Percentiles rank a stretch among this genome's conserved stretches.
phyloP scores from a whole-genome alignment of 2,329 filamentous ascomycete genomes.

The Aureobasidium sp. region DNA sequence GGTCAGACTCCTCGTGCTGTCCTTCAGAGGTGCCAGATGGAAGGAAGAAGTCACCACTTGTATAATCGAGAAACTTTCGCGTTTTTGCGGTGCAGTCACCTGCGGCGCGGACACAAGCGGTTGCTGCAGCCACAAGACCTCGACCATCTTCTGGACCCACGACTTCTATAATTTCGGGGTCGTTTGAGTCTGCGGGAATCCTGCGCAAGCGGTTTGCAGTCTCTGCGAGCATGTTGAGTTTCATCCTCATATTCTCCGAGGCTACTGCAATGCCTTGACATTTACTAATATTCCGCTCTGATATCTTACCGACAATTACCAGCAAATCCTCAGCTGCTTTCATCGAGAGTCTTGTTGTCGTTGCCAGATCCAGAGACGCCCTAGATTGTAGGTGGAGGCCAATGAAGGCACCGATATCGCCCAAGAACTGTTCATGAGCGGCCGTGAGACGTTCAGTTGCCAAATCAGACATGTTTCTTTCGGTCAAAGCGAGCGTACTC shows the following conservation, averaged over 20 bases:
- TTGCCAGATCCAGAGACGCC: constrained; percentile 71
- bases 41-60: constrained; percentile 29
- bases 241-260: constrained; percentile 68
- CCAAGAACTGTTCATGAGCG: constrained; percentile 81
- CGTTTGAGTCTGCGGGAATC: constrained; percentile 57
- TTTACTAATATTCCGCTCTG: constrained; percentile 63
- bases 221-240: constrained; percentile 70
- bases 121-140: constrained; percentile 68
- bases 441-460: constrained; percentile 74
- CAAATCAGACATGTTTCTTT: constrained; percentile 39
- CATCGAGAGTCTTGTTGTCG: constrained; percentile 76
- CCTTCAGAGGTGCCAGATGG: background rate
- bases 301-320: constrained; percentile 72
- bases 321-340: constrained; percentile 72
- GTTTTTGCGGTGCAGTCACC: constrained; percentile 87
- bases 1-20: background rate
- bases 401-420: constrained; percentile 86
- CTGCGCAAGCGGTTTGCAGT: constrained; percentile 73
- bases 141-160: constrained; percentile 74
- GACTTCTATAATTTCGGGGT: constrained; percentile 70
- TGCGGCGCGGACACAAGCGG: constrained; percentile 78
- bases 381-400: constrained; percentile 90
- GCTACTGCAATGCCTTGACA: constrained; percentile 59
- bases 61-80: constrained; percentile 74
- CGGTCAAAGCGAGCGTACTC: background rate